Base-by-base conservation (phyloP, 1,139 yeast species). In the Pichia sp. region DNA sequence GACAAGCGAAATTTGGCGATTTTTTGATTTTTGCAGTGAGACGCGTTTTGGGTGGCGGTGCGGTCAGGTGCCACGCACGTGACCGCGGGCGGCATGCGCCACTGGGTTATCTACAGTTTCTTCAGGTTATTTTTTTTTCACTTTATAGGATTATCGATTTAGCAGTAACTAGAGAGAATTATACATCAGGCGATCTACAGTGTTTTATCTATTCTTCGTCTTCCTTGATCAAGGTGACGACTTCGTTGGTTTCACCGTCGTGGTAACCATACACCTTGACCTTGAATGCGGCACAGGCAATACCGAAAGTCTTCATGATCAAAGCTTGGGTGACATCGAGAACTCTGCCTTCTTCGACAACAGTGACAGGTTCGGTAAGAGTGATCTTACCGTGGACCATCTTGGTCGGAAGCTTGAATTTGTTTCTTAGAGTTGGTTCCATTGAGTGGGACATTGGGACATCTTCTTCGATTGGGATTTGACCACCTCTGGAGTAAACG, bases 361-460 rank as follows among this genome's bases (percentile, higher is more conserved):
- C 96, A 44, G 76, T 76, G 67, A 79, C 89, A 44, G 94, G 95
- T 55, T 82, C 81, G 33, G 79, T 81, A 46, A 93, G 70, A 46
- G 79, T 75, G 54, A 93, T 85, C 67, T 91, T 91, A 65, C 99
- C 99, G 41, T 83, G 76, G 67, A 86, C 87, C 58, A 93, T 85
- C 63, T 81, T 85, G 9, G 98, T 91, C 55, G 99, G 98, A 60
- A 94, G 82, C 64, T 93, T 93, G 58, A 82, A 82, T 63, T 85
- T 85, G 66, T 82, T 86, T 73, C 99, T 83, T 61, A 93, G 70
- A 38, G 96, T 88, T 59, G 90, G 89, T 70, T 93, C 99, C 69
- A 94, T 75, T 6, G 98, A 89, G 66, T 93, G 99, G 12, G 95
- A 85, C 88, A 93, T 82, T 58, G 97, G 96, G 19, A 93, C 93